Conservation (phyloP, 1,139 yeast species). For the Suhomyces yuchorum region DNA sequence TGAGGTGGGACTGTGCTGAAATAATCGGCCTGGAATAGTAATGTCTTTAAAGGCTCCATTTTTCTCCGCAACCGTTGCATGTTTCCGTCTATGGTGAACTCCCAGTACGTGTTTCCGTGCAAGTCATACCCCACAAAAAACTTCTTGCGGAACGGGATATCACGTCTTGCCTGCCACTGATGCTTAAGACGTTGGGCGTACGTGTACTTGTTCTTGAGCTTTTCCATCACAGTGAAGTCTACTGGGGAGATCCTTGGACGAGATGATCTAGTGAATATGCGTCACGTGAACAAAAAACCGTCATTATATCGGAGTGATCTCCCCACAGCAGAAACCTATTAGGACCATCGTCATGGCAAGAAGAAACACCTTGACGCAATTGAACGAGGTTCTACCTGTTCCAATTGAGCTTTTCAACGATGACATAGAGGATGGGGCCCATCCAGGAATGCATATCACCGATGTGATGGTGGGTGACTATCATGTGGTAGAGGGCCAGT, state of each 20-base stretch:
- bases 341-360: slow-evolving; percentile 5
- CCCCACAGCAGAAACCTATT: not conserved
- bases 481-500: slow-evolving; percentile 41
- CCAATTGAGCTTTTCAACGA: slow-evolving; percentile 37
- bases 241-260: not conserved
- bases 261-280: not conserved
- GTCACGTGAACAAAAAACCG: slow-evolving; percentile 1
- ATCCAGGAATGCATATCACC: slow-evolving; percentile 27
- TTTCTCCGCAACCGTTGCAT: slow-evolving; percentile 50
- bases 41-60: slow-evolving; percentile 47
- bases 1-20: slow-evolving; percentile 60
- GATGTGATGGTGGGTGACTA: slow-evolving; percentile 44
- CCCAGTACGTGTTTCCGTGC: slow-evolving; percentile 86
- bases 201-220: slow-evolving; percentile 34
- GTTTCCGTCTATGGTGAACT: slow-evolving; percentile 57
- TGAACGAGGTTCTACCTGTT: slow-evolving; percentile 39
- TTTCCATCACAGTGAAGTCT: slow-evolving; percentile 25
- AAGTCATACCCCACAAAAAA: slow-evolving; percentile 74
- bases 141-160: slow-evolving; percentile 63
- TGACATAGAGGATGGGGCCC: slow-evolving; percentile 28
- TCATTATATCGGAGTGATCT: not conserved
- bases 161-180: slow-evolving; percentile 61
- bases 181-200: slow-evolving; percentile 50
- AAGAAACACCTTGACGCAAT: slow-evolving; percentile 22
- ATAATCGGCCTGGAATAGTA: slow-evolving; percentile 51